Evolutionary conservation across 1,284 basidiomycete genomes (phyloP).

Genomic region (Sphagnurus paluster): DNA sequence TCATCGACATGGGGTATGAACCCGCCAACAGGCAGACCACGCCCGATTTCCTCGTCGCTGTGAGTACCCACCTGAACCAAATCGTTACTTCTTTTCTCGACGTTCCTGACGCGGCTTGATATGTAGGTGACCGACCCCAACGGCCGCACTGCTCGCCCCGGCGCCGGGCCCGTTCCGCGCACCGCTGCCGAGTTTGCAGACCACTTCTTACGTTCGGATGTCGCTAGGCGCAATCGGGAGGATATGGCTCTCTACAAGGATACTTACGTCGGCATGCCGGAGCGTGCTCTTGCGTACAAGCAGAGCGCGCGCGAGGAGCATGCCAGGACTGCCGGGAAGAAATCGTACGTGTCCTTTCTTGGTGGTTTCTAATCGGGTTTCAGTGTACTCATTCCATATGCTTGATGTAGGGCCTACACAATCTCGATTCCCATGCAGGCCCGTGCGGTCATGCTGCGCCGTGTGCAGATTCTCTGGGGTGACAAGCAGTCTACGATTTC

Average conservation of each 20-base stretch:
- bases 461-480: constrained; percentile 66
- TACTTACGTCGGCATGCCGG: constrained; percentile 25
- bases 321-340: constrained; percentile 21
- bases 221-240: constrained; percentile 27
- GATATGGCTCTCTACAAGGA: constrained; percentile 38
- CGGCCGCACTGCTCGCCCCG: constrained; percentile 49
- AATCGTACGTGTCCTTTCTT: constrained; percentile 17
- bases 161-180: constrained; percentile 44
- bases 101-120: background rate
- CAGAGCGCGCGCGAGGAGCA: constrained; percentile 20
- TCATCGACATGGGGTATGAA: constrained; percentile 67
- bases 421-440: constrained; percentile 62
- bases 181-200: constrained; percentile 56
- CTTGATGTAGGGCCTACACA: constrained; percentile 47
- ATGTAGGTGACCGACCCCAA: constrained; percentile 48
- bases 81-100: background rate
- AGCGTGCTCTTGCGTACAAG: constrained; percentile 16
- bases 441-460: constrained; percentile 60
- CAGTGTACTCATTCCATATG: no score
- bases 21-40: constrained; percentile 61
- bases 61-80: constrained; percentile 23
- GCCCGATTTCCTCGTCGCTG: constrained; percentile 63
- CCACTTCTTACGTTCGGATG: constrained; percentile 32
- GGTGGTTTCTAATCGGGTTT: background rate
- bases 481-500: constrained; percentile 29